Base-by-base conservation (phyloP, 2,329 filamentous ascomycete genomes). In the Ophiostoma novo-ulmi region DNA sequence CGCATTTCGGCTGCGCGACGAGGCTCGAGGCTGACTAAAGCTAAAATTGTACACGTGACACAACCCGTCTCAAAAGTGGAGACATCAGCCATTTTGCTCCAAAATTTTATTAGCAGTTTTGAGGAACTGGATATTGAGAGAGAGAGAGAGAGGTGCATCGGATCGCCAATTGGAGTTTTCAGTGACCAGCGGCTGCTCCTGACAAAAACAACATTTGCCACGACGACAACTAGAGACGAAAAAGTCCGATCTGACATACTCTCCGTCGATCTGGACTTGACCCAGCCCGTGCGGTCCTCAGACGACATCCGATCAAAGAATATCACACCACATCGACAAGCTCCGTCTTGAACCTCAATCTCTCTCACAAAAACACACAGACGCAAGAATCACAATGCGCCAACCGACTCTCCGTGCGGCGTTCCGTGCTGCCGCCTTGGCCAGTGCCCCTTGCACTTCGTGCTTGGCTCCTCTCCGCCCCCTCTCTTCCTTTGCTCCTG, bases 391-490 rank as follows among this genome's bases (percentile, higher is more conserved):
- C 69, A 67, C 38, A 63, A 71, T 71, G 67, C 70, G 65, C 36
- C 71, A 67, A 22, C 39, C 69, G 31, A 44, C 63, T 26, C 38
- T 70, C 35, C 69, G 69, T 20, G 66, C 69, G 26, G 71, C 69
- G 4, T 58, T 63, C 22, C 69, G 67, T 36, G 63, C 41, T 6
- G 71, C 71, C 44, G 65, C 38, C 65, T 14, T 22, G 22, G 65
- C 65, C 39, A 35, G 63, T 11, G 35, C 63, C 1, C 11, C 65
- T 5, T 48, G 38, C 65, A 35, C 65, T 8, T 41, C 17, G n/a
- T 48, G 41, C 41, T 36, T 35, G n/a, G 26, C 22, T 8, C 2
- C 41, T 35, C 6, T 52, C 39, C 39, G 22, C 39, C 48, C 14
- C 26, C 66, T 35, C 11, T 38, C 64, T 10, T 7, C 64, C 20